Evolutionary conservation across 208 protist genomes (phyloP), one percentile per base, ranked within the genome.

Genomic region (Trypanosoma melophagium): DNA sequence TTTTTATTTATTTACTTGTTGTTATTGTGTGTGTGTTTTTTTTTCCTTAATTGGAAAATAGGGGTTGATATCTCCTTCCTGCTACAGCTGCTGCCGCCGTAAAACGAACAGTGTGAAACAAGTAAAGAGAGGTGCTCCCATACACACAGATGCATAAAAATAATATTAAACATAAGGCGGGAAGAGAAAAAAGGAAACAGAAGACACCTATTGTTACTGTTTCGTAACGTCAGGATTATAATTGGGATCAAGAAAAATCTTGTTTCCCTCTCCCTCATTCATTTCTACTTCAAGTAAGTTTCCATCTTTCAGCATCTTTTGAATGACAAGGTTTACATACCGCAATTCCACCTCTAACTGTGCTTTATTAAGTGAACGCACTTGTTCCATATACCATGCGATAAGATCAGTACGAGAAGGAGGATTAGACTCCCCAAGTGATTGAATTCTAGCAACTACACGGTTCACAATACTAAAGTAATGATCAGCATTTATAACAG

Each of bases 381-480:
- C 78, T 77, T 93, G 86, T 71, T 94, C 87, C 31, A 96, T 77
- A 61, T 96, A 96, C 88, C 90, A 96, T 47, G 81, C 80, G 44
- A 93, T 83, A 51, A 96, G 63, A 57, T 96, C 90, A 12, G 74
- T 68, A 40, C 87, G 80, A n/a, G 88, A 88, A 3, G 90, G 87
- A 0, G 90, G 84, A 14, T 70, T 61, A 12, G 67, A 80, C 41
- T 94, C 90, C 16, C 90, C 87, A 9, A 96, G 77, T 0, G 75
- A 63, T 56, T 86, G 84, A 55, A 96, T 76, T 19, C 87, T 80
- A 16, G 76, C 63, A 25, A 90, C 73, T 19, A 94, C 53, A 19
- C 86, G 85, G 55, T 96, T 90, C 17, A 93, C 90, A 57, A 96
- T 96, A 52, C 82, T 76, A 66, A 90, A 94, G 71, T 94, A 94